Evolutionary conservation across 192 early-diverging fungal genomes (phyloP).

Genomic region (Linnemannia exigua): DNA sequence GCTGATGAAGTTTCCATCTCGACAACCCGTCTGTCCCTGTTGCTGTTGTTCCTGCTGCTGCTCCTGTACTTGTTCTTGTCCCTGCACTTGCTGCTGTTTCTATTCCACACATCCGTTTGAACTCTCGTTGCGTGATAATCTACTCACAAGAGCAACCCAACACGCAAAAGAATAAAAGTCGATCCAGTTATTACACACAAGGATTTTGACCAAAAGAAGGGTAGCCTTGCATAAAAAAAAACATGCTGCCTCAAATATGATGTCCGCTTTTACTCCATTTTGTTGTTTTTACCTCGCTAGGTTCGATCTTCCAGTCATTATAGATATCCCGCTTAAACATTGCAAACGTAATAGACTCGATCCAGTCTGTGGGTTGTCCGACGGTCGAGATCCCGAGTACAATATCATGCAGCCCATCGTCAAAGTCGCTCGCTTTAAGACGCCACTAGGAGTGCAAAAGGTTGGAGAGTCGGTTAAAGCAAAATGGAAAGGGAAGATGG

Average conservation of each 20-base stretch:
- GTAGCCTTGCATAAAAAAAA: too few relatives aligned
- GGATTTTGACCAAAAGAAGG: too few relatives aligned
- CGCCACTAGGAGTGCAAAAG: not conserved
- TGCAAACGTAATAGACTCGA: slow-evolving; percentile 1
- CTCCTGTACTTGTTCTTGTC: not conserved
- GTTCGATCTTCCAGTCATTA: slow-evolving; percentile 2
- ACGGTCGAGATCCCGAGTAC: not conserved
- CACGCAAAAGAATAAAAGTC: too few relatives aligned
- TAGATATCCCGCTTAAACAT: not conserved
- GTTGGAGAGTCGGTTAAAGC: not conserved
- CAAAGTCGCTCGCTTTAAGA: not conserved
- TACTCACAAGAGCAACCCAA: not conserved
- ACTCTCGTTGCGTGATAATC: not conserved
- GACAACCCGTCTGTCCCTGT: not conserved
- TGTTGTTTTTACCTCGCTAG: not conserved
- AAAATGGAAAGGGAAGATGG: too few relatives aligned
- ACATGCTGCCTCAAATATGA: too few relatives aligned
- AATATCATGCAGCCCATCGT: not conserved
- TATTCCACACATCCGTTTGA: not conserved
- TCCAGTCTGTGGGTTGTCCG: not conserved
- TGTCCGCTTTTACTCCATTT: too few relatives aligned
- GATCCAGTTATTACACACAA: not conserved
- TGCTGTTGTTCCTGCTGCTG: not conserved
- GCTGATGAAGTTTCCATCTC: slow-evolving; percentile 1
- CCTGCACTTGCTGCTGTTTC: not conserved